A percentile compares a stretch with the other conserved stretches of the same genome.
phyloP scores from a whole-genome alignment of 148 eudicot genomes.

The Amaranthus palmeri region DNA sequence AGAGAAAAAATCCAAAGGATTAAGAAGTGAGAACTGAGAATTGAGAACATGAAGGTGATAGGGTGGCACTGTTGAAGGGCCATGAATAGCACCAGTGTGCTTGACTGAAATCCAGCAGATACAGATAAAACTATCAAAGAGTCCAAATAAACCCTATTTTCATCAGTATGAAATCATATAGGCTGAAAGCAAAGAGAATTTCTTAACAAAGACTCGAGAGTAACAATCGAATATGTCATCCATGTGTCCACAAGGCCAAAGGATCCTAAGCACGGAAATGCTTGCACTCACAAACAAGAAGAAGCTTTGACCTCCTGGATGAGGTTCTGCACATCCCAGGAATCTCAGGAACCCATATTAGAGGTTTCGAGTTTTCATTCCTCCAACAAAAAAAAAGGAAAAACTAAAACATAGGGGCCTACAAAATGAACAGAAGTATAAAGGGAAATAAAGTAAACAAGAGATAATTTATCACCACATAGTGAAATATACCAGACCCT shows the following conservation, averaged over 20 bases:
- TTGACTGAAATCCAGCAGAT: background rate
- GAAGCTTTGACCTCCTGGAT: background rate
- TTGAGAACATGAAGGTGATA: background rate
- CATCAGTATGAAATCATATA: background rate
- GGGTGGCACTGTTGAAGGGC: background rate
- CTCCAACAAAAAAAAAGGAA: background rate
- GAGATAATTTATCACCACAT: background rate
- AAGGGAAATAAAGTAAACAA: background rate
- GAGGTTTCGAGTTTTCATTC: background rate
- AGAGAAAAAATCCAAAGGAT: background rate
- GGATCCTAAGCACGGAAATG: background rate
- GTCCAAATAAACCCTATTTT: background rate
- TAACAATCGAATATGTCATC: background rate
- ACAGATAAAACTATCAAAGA: background rate
- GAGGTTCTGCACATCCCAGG: background rate
- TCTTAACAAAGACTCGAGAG: background rate
- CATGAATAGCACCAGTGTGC: background rate
- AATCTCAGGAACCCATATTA: background rate
- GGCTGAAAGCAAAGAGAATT: background rate
- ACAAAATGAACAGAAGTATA: background rate
- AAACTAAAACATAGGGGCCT: too few relatives aligned
- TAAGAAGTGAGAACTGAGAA: background rate
- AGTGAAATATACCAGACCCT: background rate
- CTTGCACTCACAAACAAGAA: background rate
- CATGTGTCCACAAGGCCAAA: background rate